Percentiles rank a stretch among this genome's conserved stretches.
Conservation (phyloP, 371 early-diverging fungal genomes). For the Rhizoclosmatium hyalinum region DNA sequence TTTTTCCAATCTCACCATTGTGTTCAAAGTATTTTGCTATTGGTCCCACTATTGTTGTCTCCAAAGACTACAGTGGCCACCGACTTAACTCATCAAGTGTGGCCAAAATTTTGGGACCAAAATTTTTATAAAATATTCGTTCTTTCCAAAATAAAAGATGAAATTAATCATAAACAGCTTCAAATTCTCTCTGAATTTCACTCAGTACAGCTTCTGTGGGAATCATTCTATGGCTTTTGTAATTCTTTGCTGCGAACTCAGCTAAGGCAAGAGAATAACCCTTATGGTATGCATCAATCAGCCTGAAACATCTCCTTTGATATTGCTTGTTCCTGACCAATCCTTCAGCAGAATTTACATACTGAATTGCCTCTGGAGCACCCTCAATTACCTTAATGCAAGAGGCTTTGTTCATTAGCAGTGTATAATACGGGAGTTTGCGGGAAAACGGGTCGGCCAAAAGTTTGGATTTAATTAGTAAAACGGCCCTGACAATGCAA, state of each 20-base stretch:
- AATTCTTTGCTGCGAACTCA: background rate
- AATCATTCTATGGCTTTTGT: constrained; percentile 5
- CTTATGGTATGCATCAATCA: background rate
- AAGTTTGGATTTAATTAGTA: too few relatives aligned
- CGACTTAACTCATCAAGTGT: too few relatives aligned
- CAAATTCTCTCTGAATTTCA: constrained; percentile 2
- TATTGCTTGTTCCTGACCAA: background rate
- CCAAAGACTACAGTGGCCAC: too few relatives aligned
- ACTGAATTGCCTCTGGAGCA: background rate
- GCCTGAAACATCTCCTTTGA: background rate
- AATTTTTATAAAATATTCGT: background rate
- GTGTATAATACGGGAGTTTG: too few relatives aligned
- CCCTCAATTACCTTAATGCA: too few relatives aligned
- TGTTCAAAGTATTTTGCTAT: too few relatives aligned
- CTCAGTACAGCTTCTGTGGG: background rate
- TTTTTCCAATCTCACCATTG: too few relatives aligned
- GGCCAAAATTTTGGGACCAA: background rate
- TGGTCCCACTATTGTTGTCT: too few relatives aligned
- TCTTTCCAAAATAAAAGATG: background rate
- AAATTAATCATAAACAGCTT: background rate
- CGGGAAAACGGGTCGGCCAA: too few relatives aligned
- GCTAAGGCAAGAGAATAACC: background rate
- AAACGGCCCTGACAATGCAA: too few relatives aligned
- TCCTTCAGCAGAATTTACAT: background rate
- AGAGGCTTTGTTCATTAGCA: too few relatives aligned